Evolutionary conservation across 352 stramenopile species (phyloP), one percentile per base, ranked within the genome.

Genomic region (Globisporangium abappressorium): DNA sequence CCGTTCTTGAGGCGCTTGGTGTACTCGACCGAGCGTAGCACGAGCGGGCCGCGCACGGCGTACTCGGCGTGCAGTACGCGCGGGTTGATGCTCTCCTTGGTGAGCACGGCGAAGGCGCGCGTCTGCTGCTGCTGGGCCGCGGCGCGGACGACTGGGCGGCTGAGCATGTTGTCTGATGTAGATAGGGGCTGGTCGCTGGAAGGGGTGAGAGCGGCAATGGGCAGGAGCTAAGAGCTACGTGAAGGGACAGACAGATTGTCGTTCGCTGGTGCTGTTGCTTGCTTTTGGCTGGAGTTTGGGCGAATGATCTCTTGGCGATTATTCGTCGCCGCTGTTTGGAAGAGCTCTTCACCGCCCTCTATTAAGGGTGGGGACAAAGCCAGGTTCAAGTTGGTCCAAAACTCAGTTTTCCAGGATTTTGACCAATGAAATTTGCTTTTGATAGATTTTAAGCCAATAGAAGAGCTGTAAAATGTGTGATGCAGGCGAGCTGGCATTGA

Each of bases 1-100:
- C 82, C 85, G 5, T 72, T 68, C 14, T 74, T 77, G 33, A 97
- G 75, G 5, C 84, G 86, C 60, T 88, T 76, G 63, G 82, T 81
- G 68, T 92, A 91, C 70, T 97, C 81, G 57, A 81, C 78, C 3
- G 90, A 90, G 60, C 85, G 85, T 47, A 96, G 75, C 62, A 96
- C 87, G 57, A 98, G 83, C 54, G 91, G 80, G 0, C 92, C 92
- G 43, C 92, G 88, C 43, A 98, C 92, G 15, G 91, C 92, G 78
- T 98, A 98, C 74, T 97, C 77, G 58, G 87, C 84, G 64, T 91
- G 73, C 61, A 92, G 61, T 61, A 97, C 76, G 67, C 82, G 78
- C 60, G 82, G 81, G 78, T 96, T 97, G 51, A 97, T 82, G 69
- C 65, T 85, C 63, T 93, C 74, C 60, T 80, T 69, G 15, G 88